Base-by-base conservation (phyloP, 2,329 filamentous ascomycete species). In the Cordyceps cateniannulata region DNA sequence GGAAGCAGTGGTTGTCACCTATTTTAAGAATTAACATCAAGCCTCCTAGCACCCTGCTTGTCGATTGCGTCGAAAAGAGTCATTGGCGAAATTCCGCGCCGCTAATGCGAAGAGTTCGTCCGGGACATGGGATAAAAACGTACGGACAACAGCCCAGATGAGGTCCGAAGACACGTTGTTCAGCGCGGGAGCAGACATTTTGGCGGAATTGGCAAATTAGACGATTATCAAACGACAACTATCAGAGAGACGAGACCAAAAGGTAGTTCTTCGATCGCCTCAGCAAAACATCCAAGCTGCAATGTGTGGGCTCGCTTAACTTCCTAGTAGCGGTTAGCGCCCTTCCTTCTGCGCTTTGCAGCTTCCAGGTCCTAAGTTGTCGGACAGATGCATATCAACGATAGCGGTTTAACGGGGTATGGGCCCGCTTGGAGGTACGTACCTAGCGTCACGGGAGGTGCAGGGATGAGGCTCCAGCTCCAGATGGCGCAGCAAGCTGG, bases 81-180 rank as follows among this genome's bases (percentile, higher is more conserved):
- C 7, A 14, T n/a, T 22, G 45, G 42, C 44, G 35, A 12, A 18
- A 4, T 47, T 29, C 20, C n/a, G n/a, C 42, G 45, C 22, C 45
- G 12, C 20, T 16, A 51, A 24, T 25, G 42, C n/a, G 45, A 51
- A 24, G 3, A 24, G 32, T 29, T 32, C 20, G 24, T n/a, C 24
- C 20, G 56, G 18, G 3, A 32, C 20, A 35, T 35, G n/a, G 40
- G 22, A 27, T 20, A 7, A 22, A 44, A 44, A 59, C 92, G 79
- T 87, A 97, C 93, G 91, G 84, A 88, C 87, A 78, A 96, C 81
- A 85, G 93, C 89, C 93, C 93, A 98, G 84, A 96, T 81, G 72
- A 97, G 85, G 81, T 97, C 93, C 75, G 87, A 80, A 77, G 92
- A 96, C 75, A 96, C 83, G 83, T 92, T 91, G 72, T 86, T 77